phyloP scores from a whole-genome alignment of 129 eudicot species.

The carrot (Daucus carota) region DH1_v3.0 NC_030381.2:35201501-35202000 shows the following conservation, averaged over 20 bases:
- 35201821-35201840: neutral
- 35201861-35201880: no score
- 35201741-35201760: neutral
- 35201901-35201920: no score
- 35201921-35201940: no score
- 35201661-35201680: neutral
- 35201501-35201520: conserved; percentile 98
- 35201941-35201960: no score
- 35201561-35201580: neutral
- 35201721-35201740: neutral
- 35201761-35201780: neutral
- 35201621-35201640: no score
- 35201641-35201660: neutral
- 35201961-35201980: no score
- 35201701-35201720: neutral
- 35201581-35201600: neutral
- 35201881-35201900: no score
- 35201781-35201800: neutral
- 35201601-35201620: neutral
- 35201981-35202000: no score
- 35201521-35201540: conserved; percentile 16
- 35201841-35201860: no score
- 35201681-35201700: neutral
- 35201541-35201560: conserved; percentile 14
- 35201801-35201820: neutral